Evolutionary conservation across 2,329 filamentous ascomycete species (phyloP), one percentile per base, ranked within the genome.

Genomic region (Cercospora sp.): DNA sequence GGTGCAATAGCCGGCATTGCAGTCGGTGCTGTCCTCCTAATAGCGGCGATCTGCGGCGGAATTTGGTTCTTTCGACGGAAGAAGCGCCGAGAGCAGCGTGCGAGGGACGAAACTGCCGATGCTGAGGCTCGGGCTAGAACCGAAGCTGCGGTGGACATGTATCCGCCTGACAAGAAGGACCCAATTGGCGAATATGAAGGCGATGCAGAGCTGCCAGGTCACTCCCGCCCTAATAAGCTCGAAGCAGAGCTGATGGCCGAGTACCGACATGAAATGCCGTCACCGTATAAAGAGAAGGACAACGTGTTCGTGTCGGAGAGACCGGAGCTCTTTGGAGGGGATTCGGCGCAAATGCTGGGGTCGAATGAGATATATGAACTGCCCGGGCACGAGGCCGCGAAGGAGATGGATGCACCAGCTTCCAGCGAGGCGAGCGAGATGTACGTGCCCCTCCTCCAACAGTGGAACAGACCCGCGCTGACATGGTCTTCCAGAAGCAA

Each of bases 1-100:
- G 51, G 28, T 12, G 63, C 53, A n/a, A 60, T 65, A 23, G 55
- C 63, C 30, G 55, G 33, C 16, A 59, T 65, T 36, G 55, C 36
- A n/a, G 51, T 64, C 18, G 60, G 40, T n/a, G 55, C 55, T 7
- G 60, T 33, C 13, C 26, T 62, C 9, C 23, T 62, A 16, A 30
- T 48, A 30, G 40, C 26, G 3, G 36, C 40, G 18, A 28, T 62
- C 13, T 42, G 36, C 8, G 26, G 36, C 16, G 60, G 60, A 9
- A 30, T 45, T 12, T 62, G 33, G 60, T 62, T 45, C 16, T 48
- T 23, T 7, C 60, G 60, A 30, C 60, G 36, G 5, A 42, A 40
- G 42, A 45, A n/a, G 36, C 60, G n/a, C 12, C 33, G 26, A 40
- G 26, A 42, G 23, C 20, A 30, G 36, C 36, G 36, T 26, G 26